Conservation (phyloP, 148 eudicot genomes). For the Oxyria digyna region DNA sequence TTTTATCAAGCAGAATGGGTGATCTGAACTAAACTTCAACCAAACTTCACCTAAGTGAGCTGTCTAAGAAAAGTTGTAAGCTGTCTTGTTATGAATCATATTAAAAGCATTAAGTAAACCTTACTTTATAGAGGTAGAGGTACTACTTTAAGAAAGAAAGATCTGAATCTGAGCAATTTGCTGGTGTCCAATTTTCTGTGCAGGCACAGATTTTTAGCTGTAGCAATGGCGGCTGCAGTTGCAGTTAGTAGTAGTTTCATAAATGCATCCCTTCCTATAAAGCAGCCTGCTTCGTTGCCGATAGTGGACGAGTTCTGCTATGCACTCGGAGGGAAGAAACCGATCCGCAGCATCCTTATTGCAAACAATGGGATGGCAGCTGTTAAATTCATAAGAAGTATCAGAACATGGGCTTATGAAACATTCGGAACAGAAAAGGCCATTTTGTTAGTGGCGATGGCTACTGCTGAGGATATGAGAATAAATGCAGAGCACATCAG, state of each 20-base stretch:
- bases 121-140: background rate
- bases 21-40: background rate
- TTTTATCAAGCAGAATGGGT: background rate
- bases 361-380: conserved; percentile 99
- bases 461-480: conserved; percentile 99
- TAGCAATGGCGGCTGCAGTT: conserved; percentile 22
- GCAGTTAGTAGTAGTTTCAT: conserved; percentile 26
- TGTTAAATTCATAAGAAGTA: conserved; percentile 88
- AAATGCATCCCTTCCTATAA: conserved; percentile 46
- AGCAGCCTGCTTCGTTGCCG: conserved; percentile 35
- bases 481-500: conserved; percentile 96
- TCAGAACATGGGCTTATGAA: conserved; percentile 92
- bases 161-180: background rate
- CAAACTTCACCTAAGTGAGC: background rate
- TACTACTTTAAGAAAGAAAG: background rate
- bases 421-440: conserved; percentile 97
- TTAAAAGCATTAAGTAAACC: too few relatives aligned
- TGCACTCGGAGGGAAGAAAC: conserved; percentile 73
- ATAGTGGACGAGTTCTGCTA: conserved; percentile 68
- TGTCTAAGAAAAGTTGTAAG: background rate
- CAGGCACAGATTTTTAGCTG: background rate
- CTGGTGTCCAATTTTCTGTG: background rate
- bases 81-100: background rate
- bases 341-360: conserved; percentile 85
- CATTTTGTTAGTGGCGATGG: conserved; percentile 94